Conservation (phyloP, 192 early-diverging fungal species). For the Coemansia sp. region DNA sequence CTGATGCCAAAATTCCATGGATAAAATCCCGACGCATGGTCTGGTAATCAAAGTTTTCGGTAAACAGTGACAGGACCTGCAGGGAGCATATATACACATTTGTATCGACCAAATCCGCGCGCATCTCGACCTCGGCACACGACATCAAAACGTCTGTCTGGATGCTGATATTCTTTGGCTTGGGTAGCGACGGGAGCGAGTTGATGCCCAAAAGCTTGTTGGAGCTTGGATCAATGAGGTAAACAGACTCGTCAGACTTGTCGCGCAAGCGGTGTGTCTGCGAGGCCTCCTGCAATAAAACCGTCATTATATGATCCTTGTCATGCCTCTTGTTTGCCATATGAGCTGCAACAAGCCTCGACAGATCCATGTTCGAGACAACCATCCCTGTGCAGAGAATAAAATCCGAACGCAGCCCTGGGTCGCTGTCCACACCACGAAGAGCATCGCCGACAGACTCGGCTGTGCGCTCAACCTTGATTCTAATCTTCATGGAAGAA, state of each 20-base stretch:
- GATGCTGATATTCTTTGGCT: slow-evolving; percentile 45
- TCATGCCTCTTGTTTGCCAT: slow-evolving; percentile 67
- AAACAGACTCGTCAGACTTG: slow-evolving; percentile 66
- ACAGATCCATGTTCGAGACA: slow-evolving; percentile 85
- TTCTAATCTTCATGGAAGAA: slow-evolving; percentile 67
- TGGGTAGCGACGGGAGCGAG: slow-evolving; percentile 50
- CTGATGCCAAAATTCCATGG: slow-evolving; percentile 83
- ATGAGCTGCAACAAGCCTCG: slow-evolving; percentile 77
- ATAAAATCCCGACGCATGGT: slow-evolving; percentile 88
- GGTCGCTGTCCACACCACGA: slow-evolving; percentile 81
- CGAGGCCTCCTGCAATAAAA: slow-evolving; percentile 79
- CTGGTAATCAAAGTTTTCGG: slow-evolving; percentile 98
- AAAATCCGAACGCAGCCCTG: slow-evolving; percentile 83
- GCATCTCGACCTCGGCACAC: slow-evolving; percentile 67
- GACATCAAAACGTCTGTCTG: slow-evolving; percentile 47
- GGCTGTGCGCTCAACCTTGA: slow-evolving; percentile 71
- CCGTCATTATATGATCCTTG: slow-evolving; percentile 91
- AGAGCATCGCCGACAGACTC: slow-evolving; percentile 89
- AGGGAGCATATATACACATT: slow-evolving; percentile 91
- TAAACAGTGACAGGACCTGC: slow-evolving; percentile 88
- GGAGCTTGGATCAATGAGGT: slow-evolving; percentile 76
- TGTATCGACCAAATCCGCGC: slow-evolving; percentile 93
- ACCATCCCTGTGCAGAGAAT: slow-evolving; percentile 89
- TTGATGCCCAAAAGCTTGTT: slow-evolving; percentile 83
- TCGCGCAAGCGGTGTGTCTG: slow-evolving; percentile 63